These are phyloP conservation scores for Angomonas deanei DNA, from an alignment of 208 protist genomes.

Conservation along the genomic window DNA sequence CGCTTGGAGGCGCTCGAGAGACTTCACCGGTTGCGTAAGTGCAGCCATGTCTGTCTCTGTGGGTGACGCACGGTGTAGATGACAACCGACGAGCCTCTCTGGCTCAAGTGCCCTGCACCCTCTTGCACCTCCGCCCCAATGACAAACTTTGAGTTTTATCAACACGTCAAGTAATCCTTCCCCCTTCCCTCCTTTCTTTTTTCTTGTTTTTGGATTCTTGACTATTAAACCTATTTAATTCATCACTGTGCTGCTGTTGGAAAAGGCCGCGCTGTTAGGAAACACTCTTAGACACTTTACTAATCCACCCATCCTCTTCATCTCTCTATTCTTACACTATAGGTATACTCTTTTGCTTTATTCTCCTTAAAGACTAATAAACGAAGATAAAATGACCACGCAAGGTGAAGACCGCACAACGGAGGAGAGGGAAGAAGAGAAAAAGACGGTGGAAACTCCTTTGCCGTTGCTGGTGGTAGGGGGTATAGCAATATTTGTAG, in stretches of 20 bases:
- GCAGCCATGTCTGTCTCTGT: slow-evolving; percentile 12
- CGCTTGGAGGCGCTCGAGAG: not conserved
- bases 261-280: not conserved
- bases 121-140: no score
- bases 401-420: no score
- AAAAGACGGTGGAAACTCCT: no score
- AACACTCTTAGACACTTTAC: not conserved
- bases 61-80: slow-evolving; percentile 6
- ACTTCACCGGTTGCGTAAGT: slow-evolving; percentile 3
- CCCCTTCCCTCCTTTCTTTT: no score
- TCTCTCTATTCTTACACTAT: not conserved
- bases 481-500: no score
- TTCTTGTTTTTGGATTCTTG: no score
- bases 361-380: no score
- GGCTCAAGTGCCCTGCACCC: slow-evolving; percentile 6
- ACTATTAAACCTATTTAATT: not conserved
- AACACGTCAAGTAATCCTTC: no score
- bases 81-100: not conserved
- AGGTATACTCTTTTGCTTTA: not conserved
- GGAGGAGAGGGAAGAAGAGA: no score
- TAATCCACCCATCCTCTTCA: not conserved
- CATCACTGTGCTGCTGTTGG: not conserved
- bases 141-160: no score
- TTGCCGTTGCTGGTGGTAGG: no score
- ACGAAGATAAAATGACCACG: no score